Evolutionary conservation across 805 yeast genomes (phyloP), one percentile per base, ranked within the genome.

Genomic region (Barnettozyma botsteinii): DNA sequence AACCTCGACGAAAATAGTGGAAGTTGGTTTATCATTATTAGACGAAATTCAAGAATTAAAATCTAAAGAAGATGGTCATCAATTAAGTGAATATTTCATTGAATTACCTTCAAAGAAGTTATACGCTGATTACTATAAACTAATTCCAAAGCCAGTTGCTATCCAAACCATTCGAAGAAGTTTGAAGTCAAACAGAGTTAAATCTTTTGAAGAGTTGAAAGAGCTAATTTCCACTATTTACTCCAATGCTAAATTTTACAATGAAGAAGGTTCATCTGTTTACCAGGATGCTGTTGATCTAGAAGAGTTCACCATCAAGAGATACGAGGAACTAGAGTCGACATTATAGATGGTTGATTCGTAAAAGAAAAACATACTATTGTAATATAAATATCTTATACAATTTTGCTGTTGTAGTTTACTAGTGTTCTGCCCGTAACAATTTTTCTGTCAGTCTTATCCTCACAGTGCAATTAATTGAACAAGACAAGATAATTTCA

Each of bases 181-280:
- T 48, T 67, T 79, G 34, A 68, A 70, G 44, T 69, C 65, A n/a
- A 68, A 72, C 29, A 64, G 67, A 10, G 75, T 77, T 47, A 68
- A 61, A 24, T 55, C 62, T 21, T 52, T 78, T 32, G 68, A 62
- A 2, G 73, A 68, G 22, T 69, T 81, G 24, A 62, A 75, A 40
- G 79, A 73, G 37, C 85, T 80, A 45, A 61, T 85, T 44, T 77
- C 77, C 46, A 69, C 75, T 39, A 86, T 91, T 80, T 88, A 81
- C 59, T 73, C 79, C 37, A 89, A 89, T 59, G 97, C 97, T 18
- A 74, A 82, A 49, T 77, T 78, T 35, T 89, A 87, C 61, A 91
- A 91, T 53, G 94, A 88, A 56, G 96, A 87, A 61, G 95, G 95
- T 0, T 85, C 96, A 1, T 67, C 85, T 54, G 91, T 91, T 17